A percentile compares a stretch with the other conserved stretches of the same genome.
phyloP scores from a whole-genome alignment of 1,139 yeast genomes.

The Taphrina pruni region DNA sequence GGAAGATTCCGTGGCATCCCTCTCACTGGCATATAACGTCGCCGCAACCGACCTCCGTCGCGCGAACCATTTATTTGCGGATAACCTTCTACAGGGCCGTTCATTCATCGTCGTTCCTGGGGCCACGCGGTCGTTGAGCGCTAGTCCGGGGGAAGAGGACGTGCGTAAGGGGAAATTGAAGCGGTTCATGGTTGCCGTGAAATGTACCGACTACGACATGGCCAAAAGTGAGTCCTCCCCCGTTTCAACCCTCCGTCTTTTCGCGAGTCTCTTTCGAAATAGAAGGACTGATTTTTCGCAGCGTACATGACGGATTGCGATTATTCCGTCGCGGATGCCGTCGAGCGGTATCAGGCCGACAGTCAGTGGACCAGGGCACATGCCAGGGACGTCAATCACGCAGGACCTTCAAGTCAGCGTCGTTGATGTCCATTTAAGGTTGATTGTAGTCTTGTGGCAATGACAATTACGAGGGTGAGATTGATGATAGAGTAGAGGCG shows the following conservation, averaged over 20 bases:
- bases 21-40: slow-evolving; percentile 25
- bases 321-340: slow-evolving; percentile 17
- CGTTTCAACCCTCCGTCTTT: neutral
- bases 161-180: slow-evolving; percentile 29
- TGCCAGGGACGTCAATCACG: slow-evolving; percentile 16
- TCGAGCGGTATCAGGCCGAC: slow-evolving; percentile 30
- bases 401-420: slow-evolving; percentile 11
- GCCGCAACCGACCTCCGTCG: slow-evolving; percentile 2
- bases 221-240: slow-evolving; percentile 22
- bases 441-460: neutral
- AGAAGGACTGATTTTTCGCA: neutral
- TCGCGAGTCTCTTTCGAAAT: neutral
- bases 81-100: slow-evolving; percentile 28
- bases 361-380: slow-evolving; percentile 33
- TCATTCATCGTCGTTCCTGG: slow-evolving; percentile 38
- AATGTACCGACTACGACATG: slow-evolving; percentile 38
- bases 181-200: slow-evolving; percentile 33
- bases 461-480: neutral
- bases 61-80: slow-evolving; percentile 32
- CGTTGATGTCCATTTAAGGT: neutral
- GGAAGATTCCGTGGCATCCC: slow-evolving; percentile 16
- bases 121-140: slow-evolving; percentile 21
- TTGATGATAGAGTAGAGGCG: slow-evolving; percentile 6
- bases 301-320: slow-evolving; percentile 37
- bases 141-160: slow-evolving; percentile 31